Base-by-base conservation (phyloP, 495 filamentous ascomycete genomes). In the Opeltia flavorubescens region DNA sequence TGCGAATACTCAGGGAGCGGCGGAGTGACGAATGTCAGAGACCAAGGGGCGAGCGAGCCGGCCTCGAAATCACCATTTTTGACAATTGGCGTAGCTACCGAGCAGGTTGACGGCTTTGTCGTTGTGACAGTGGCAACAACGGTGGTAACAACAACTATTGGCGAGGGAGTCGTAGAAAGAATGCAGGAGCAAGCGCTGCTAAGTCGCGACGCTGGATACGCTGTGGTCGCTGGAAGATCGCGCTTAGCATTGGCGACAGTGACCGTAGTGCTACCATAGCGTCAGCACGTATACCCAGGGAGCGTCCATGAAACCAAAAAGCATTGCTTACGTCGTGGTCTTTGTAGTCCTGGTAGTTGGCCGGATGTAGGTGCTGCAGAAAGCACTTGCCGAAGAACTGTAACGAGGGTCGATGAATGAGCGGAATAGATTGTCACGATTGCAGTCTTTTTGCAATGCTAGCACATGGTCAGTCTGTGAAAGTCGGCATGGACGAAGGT, bases 111-210 rank as follows among this genome's bases (percentile, higher is more conserved):
- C 7, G 13, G 6, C 36, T 6, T 15, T 40, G 36, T 7, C 13
- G 36, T 40, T 40, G 36, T 29, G 5, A 44, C 24, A 9, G 41
- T 44, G 11, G 6, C 23, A 11, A 18, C 18, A 31, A 39, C 15
- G 30, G 44, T 47, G 7, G 29, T 25, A 18, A 23, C 20, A 3
- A 27, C 21, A 6, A 31, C 38, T 23, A 30, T 34, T n/a, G 44
- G 18, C 9, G 44, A 17, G 12, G 28, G 27, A 7, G 15, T 8
- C 18, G 44, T 13, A 7, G 44, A 38, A 20, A 47, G 24, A 33
- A 47, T 34, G 31, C 44, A 47, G n/a, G 44, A 34, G 17, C 44
- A 47, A 26, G 44, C 30, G 23, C 44, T 47, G 31, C 29, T 35
- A 20, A 47, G 23, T 15, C 44, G 18, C 8, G 44, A 23, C 17